Evolutionary conservation across 139 green algal genomes (phyloP), one percentile per base, ranked within the genome.

Genomic region (Zygnema circumcarinatum): DNA sequence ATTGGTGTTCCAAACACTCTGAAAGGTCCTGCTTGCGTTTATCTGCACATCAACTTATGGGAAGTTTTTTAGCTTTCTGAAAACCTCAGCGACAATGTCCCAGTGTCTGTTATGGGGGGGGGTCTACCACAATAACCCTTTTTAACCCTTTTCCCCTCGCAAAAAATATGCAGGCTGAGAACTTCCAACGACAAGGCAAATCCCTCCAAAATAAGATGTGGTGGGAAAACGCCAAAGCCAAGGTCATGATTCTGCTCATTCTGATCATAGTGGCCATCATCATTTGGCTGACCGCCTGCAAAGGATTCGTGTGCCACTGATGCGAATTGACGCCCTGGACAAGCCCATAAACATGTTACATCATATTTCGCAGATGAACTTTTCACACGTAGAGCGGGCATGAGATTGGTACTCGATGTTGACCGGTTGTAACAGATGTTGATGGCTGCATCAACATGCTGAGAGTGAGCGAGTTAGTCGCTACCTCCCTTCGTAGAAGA

Each of bases 211-310:
- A 92, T 38, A 93, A 94, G 85, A 98, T 98, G 95, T 98, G 96
- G 95, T 97, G 94, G 95, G 93, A 98, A 79, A 98, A 98, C 89
- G 90, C 96, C 81, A 98, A 98, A 92, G 95, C 97, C 92, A 96
- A 96, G 92, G 62, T 95, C 16, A 89, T 94, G 16, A 81, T 95
- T 7, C 81, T 90, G 2, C 0, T 82, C 73, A 62, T 95, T 38
- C 16, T 96, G 62, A 88, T 96, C 42, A 81, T 92, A 0, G 88
- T 97, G 2, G 82, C 95, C 2, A 72, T 96, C 47, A 74, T 95
- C 32, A 93, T 98, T 21, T 86, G 95, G 33, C 56, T 96, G 21
- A 47, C 94, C n/a, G 52, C 75, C 21, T 87, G 83, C 76, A 20
- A 73, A 21, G 83, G 83, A 31, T 87, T 88, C n/a, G 33, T 32